Percentiles rank a stretch among this genome's conserved stretches.
Conservation (phyloP, 345 rosid species). For the Aquilaria yunnanensis region DNA sequence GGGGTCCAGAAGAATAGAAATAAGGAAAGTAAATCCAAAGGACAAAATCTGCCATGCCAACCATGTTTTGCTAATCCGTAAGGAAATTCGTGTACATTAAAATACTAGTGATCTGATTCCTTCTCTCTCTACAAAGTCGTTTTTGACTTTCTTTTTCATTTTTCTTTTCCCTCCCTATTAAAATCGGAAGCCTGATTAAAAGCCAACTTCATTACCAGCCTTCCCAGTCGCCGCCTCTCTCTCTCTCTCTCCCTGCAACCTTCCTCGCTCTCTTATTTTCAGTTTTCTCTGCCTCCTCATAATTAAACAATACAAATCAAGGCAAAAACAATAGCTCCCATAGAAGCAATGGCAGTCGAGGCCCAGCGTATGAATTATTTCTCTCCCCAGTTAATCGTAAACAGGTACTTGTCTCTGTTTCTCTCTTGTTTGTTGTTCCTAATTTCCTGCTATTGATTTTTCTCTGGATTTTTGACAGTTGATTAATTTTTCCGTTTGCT, state of each 20-base stretch:
- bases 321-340: not conserved
- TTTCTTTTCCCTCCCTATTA: slow-evolving; percentile 15
- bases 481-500: slow-evolving; percentile 1
- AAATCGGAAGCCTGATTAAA: slow-evolving; percentile 26
- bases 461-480: not conserved
- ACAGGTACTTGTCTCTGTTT: slow-evolving; percentile 20
- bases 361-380: slow-evolving; percentile 37
- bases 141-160: slow-evolving; percentile 24
- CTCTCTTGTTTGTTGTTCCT: not conserved
- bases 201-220: slow-evolving; percentile 7
- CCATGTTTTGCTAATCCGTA: slow-evolving; percentile 3
- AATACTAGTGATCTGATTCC: slow-evolving; percentile 3
- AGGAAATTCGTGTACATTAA: slow-evolving; percentile 8
- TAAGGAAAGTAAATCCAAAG: slow-evolving; percentile 8
- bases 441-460: not conserved
- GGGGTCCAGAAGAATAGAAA: not conserved
- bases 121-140: slow-evolving; percentile 20
- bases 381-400: slow-evolving; percentile 34
- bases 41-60: slow-evolving; percentile 16
- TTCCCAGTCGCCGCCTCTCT: slow-evolving; percentile 14
- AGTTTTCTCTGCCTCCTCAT: not conserved
- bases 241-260: slow-evolving; percentile 11
- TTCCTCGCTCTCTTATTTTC: slow-evolving; percentile 6
- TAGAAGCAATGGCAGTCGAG: slow-evolving; percentile 49
- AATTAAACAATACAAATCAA: slow-evolving; percentile 4